These are phyloP conservation scores for Cutaneotrichosporon mucoides DNA, from an alignment of 1,284 basidiomycete species.

Conservation along the genomic window DNA sequence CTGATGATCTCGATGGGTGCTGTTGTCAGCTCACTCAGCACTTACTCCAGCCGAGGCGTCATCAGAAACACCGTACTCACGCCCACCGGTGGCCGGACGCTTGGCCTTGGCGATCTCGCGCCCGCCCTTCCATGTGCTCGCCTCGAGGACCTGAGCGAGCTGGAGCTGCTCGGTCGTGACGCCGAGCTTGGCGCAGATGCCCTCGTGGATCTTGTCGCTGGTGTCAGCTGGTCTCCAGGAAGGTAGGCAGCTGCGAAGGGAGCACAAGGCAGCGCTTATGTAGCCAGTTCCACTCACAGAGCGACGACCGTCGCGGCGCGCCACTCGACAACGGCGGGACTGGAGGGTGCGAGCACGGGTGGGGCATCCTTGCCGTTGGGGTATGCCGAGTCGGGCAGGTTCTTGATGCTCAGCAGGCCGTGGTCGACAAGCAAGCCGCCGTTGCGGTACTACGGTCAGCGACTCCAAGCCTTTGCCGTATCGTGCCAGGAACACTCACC, in stretches of 20 bases:
- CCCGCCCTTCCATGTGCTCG: conserved; percentile 93
- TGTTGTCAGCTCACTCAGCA: conserved; percentile 5
- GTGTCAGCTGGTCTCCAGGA: background rate
- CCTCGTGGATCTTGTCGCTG: conserved; percentile 74
- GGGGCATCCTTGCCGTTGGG: conserved; percentile 40
- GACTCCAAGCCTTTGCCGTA: no score
- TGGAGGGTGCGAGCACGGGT: conserved; percentile 62
- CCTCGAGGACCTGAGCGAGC: conserved; percentile 84
- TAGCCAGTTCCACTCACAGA: conserved; percentile 56
- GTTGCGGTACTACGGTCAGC: conserved; percentile 67
- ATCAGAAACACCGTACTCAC: conserved; percentile 17
- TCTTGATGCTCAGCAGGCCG: conserved; percentile 60
- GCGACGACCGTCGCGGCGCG: conserved; percentile 88
- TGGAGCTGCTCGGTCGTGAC: conserved; percentile 52
- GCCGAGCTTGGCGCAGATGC: conserved; percentile 61
- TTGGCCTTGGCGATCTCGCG: conserved; percentile 80
- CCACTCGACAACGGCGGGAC: conserved; percentile 93
- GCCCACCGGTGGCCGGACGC: conserved; percentile 65
- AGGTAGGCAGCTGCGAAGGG: no score
- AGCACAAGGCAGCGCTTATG: no score
- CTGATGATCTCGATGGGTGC: conserved; percentile 37
- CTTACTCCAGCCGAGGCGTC: no score
- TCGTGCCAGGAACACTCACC: no score
- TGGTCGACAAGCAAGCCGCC: conserved; percentile 85
- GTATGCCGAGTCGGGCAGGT: conserved; percentile 38